A percentile compares a stretch with the other conserved stretches of the same genome.
These are phyloP conservation scores for Nannochloris sp. DNA, from an alignment of 139 green algal genomes.

Conservation along the genomic window DNA sequence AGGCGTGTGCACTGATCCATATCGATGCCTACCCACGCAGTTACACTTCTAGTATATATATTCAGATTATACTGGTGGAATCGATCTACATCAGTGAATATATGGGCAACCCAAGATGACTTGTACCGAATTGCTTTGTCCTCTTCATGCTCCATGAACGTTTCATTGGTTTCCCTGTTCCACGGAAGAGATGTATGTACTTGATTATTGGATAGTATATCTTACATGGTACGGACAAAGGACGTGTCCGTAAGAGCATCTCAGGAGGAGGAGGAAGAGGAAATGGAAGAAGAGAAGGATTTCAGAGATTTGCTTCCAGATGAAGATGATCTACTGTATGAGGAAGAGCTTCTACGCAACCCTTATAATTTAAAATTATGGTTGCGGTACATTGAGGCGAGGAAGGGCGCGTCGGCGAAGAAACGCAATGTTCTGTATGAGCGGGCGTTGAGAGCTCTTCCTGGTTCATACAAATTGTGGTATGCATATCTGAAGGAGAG, in stretches of 20 bases:
- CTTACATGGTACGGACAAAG: too few relatives aligned
- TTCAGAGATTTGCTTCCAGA: slow-evolving; percentile 69
- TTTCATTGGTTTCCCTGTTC: too few relatives aligned
- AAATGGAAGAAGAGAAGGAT: slow-evolving; percentile 8
- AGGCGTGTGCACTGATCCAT: slow-evolving; percentile 67
- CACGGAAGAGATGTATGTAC: too few relatives aligned
- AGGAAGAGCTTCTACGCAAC: slow-evolving; percentile 94
- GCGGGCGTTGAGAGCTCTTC: slow-evolving; percentile 74
- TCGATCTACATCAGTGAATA: too few relatives aligned
- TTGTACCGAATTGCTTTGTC: too few relatives aligned
- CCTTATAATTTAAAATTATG: slow-evolving; percentile 87
- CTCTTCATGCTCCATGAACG: too few relatives aligned
- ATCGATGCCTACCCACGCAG: not conserved
- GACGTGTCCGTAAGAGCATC: not conserved
- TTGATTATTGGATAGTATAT: too few relatives aligned
- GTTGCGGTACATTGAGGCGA: slow-evolving; percentile 79
- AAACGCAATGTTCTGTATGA: slow-evolving; percentile 85
- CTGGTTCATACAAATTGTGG: slow-evolving; percentile 94
- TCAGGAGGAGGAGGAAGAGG: not conserved
- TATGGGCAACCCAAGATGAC: too few relatives aligned
- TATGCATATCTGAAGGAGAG: slow-evolving; percentile 80
- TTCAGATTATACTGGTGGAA: too few relatives aligned
- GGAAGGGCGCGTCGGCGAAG: slow-evolving; percentile 45
- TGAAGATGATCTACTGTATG: slow-evolving; percentile 89
- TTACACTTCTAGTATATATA: too few relatives aligned